Evolutionary conservation across 2,329 filamentous ascomycete genomes (phyloP), one percentile per base, ranked within the genome.

Genomic region (Davidsoniella virescens): DNA sequence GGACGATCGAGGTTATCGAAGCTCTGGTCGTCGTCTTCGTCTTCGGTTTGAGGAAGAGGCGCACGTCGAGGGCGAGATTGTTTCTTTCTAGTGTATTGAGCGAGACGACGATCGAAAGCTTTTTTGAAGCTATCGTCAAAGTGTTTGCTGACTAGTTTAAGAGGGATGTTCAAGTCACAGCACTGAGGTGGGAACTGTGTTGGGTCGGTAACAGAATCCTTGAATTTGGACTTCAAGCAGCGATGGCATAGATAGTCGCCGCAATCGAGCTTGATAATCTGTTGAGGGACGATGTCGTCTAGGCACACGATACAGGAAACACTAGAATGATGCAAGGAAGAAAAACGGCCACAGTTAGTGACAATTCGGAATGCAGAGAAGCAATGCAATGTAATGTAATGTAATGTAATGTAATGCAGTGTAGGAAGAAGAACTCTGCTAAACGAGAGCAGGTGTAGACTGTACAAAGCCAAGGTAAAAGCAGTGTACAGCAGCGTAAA

Each of bases 181-280:
- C 87, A 94, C 60, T 72, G 76, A 0, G 87, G 87, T 16, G 87
- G 86, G 85, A 94, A 93, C 56, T 86, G 80, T 54, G 79, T 74
- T 1, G 84, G 80, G 60, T 93, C 84, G 40, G 72, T 80, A 54
- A 88, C 70, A 9, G 86, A 92, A 54, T 86, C 71, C 49, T 72
- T 77, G 64, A 93, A 94, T 52, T 78, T 73, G 46, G 78, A 76
- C 62, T 78, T 82, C 39, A 94, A 68, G 62, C 87, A 94, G 6
- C 71, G 62, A 55, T 83, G 72, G 63, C 87, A 94, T 82, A 90
- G 87, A 54, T 78, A 76, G 63, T 94, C 87, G 2, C 78, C 78
- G 61, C 87, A 94, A 56, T 76, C 74, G 36, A 94, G 73, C 61
- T 80, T 84, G 37, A 79, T 79, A 33, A 81, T 74, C 62, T 77